These are phyloP conservation scores for Caryopteris hybrid DNA, from an alignment of 305 asterid species.

Conservation along the genomic window DNA sequence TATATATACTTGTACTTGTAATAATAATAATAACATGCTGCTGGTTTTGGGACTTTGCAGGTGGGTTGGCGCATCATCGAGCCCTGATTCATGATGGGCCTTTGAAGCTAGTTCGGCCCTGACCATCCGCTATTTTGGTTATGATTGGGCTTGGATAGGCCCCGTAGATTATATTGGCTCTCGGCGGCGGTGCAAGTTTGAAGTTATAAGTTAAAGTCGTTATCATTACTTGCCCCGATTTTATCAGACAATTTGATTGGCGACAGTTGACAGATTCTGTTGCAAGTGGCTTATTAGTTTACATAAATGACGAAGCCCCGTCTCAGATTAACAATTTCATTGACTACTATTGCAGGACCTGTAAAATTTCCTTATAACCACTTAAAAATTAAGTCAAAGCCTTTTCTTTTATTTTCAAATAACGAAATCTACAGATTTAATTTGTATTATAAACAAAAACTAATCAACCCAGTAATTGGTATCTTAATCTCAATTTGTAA, in stretches of 20 bases:
- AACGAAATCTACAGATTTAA: no score
- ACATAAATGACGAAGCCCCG: not conserved
- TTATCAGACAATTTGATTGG: not conserved
- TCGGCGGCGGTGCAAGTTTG: no score
- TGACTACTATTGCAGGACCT: no score
- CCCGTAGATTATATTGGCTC: no score
- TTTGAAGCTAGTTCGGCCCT: not conserved
- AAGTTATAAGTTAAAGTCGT: not conserved
- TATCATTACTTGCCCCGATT: not conserved
- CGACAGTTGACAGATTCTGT: not conserved
- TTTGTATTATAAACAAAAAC: no score
- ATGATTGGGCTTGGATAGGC: not conserved
- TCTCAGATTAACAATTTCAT: not conserved
- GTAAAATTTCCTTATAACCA: no score
- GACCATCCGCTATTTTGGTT: not conserved
- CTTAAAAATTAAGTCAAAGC: no score
- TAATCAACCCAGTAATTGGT: no score
- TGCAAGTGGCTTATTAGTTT: not conserved
- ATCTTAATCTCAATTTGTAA: no score
- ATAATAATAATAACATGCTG: not conserved
- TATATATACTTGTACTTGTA: no score
- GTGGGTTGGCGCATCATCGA: not conserved
- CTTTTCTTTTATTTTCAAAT: no score
- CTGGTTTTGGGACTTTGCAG: constrained; percentile 17
- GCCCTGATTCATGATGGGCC: constrained; percentile 1